Percentiles rank a stretch among this genome's conserved stretches.
phyloP scores from a whole-genome alignment of 371 early-diverging fungal genomes.

The Rhizopus stolonifer region DNA sequence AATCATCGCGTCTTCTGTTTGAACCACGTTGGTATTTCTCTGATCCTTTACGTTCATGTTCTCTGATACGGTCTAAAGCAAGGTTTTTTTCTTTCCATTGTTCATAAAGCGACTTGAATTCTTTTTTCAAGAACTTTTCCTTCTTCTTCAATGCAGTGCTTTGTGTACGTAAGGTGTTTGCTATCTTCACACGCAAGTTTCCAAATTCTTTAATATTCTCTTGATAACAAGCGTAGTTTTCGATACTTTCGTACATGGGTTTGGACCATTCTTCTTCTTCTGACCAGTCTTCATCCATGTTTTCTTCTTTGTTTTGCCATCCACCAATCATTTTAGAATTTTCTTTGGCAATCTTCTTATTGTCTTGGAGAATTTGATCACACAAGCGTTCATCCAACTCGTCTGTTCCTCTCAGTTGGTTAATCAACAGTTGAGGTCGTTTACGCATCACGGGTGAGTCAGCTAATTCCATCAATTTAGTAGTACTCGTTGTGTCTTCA shows the following conservation, averaged over 20 bases:
- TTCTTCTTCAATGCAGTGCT: slow-evolving; percentile 28
- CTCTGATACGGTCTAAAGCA: slow-evolving; percentile 38
- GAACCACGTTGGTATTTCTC: slow-evolving; percentile 35
- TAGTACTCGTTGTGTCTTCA: slow-evolving; percentile 20
- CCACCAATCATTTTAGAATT: slow-evolving; percentile 45
- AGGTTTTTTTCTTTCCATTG: slow-evolving; percentile 45
- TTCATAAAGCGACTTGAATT: slow-evolving; percentile 36
- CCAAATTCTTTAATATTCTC: slow-evolving; percentile 37
- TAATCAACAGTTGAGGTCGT: slow-evolving; percentile 45
- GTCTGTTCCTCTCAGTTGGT: slow-evolving; percentile 39
- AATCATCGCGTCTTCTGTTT: slow-evolving; percentile 41
- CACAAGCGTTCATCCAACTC: slow-evolving; percentile 46
- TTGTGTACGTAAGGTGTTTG: slow-evolving; percentile 21
- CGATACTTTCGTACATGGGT: slow-evolving; percentile 37
- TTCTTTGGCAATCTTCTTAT: slow-evolving; percentile 54
- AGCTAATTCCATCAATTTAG: slow-evolving; percentile 27
- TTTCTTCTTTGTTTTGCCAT: slow-evolving; percentile 34
- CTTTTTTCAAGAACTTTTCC: slow-evolving; percentile 35
- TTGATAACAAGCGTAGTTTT: slow-evolving; percentile 68
- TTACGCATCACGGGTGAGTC: slow-evolving; percentile 38
- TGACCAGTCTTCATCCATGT: slow-evolving; percentile 34
- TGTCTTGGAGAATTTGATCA: slow-evolving; percentile 59
- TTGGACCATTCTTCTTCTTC: slow-evolving; percentile 42
- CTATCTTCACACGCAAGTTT: slow-evolving; percentile 26
- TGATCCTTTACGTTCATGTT: slow-evolving; percentile 37